phyloP scores from a whole-genome alignment of 2,329 filamentous ascomycete genomes.

The Aspergillus spinulosporus region DNA sequence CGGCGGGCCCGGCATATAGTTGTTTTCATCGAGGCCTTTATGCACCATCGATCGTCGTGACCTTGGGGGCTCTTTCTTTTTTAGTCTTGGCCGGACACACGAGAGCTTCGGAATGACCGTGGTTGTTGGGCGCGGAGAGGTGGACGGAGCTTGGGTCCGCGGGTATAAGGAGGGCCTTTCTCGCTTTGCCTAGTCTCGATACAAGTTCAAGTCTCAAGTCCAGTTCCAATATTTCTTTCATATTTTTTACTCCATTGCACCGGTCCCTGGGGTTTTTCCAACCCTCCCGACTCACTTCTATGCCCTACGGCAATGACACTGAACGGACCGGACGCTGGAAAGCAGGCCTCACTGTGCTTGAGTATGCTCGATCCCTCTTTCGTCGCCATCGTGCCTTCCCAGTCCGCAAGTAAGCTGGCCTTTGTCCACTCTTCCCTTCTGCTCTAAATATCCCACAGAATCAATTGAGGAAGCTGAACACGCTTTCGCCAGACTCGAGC shows the following conservation, averaged over 20 bases:
- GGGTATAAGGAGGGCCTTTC: conserved; percentile 12
- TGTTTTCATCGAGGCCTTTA: conserved; percentile 14
- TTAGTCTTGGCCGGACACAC: conserved; percentile 11
- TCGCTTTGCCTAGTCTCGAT: not conserved
- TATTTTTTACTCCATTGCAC: not conserved
- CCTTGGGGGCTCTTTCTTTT: conserved; percentile 7
- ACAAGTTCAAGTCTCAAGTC: not conserved
- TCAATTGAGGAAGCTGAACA: conserved; percentile 32
- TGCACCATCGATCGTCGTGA: conserved; percentile 13
- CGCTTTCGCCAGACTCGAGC: conserved; percentile 26
- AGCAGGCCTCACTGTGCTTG: conserved; percentile 33
- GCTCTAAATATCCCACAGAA: conserved; percentile 24
- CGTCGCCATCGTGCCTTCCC: conserved; percentile 23
- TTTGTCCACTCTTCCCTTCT: not conserved
- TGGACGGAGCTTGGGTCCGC: conserved; percentile 3
- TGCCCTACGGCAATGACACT: conserved; percentile 32
- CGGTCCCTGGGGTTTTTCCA: not conserved
- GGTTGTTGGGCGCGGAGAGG: conserved; percentile 3
- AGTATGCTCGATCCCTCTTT: conserved; percentile 31
- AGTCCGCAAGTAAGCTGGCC: conserved; percentile 29
- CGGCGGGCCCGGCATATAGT: conserved; percentile 20
- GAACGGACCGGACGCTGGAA: conserved; percentile 32
- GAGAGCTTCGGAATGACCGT: conserved; percentile 19
- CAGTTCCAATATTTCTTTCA: not conserved
- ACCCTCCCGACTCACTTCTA: conserved; percentile 13